Evolutionary conservation across 202 grass and related monocot genomes (phyloP).

Genomic region (Setaria italica): DNA sequence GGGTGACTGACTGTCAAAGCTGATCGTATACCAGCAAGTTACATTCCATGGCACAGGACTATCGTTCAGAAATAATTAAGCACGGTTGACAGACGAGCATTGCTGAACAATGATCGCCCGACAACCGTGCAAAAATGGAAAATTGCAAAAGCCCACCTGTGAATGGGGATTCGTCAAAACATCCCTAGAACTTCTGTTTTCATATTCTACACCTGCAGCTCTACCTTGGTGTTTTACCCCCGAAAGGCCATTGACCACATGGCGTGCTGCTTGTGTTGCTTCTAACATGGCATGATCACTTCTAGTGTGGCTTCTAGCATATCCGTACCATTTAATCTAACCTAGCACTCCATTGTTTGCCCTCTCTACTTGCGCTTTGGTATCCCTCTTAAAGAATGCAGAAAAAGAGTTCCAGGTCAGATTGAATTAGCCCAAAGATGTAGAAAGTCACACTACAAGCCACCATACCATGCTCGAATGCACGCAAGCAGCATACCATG

Average conservation of each 20-base stretch:
- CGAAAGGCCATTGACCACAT: background rate
- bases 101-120: background rate
- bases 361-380: background rate
- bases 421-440: background rate
- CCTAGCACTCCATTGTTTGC: background rate
- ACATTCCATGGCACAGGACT: background rate
- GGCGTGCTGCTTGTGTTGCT: background rate
- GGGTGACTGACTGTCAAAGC: slow-evolving; percentile 10
- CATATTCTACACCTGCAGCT: background rate
- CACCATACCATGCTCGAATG: slow-evolving; percentile 3
- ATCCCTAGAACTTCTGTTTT: background rate
- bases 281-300: background rate
- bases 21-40: background rate
- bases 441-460: background rate
- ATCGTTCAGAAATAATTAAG: slow-evolving; percentile 2
- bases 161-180: background rate
- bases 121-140: background rate
- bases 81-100: background rate
- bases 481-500: background rate
- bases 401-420: background rate
- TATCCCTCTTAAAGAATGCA: background rate
- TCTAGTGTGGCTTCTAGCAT: background rate
- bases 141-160: background rate
- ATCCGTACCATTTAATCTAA: background rate
- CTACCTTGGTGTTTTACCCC: background rate